Evolutionary conservation across 768 basidiomycete genomes (phyloP), one percentile per base, ranked within the genome.

Genomic region (Suillus hirtellus): DNA sequence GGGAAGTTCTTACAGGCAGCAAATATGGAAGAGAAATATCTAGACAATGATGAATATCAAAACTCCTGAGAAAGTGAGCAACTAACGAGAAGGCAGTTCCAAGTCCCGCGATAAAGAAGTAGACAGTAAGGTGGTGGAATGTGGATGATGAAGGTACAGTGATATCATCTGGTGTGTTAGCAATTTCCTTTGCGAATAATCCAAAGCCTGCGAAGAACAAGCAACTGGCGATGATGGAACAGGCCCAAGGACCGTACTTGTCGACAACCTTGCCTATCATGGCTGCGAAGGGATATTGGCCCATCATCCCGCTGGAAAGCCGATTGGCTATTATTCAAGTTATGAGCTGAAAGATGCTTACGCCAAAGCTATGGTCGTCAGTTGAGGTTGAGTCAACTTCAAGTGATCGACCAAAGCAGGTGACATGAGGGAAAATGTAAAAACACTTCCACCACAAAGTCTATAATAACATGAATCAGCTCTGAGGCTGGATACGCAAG

Each of bases 311-410:
- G n/a, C 92, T 93, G 59, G 42, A 44, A 53, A 59, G 37, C 38
- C 10, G 31, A 59, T 68, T 44, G 67, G 63, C 27, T 6, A 46
- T 14, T 3, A 42, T 42, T 27, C 10, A 31, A 31, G 31, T 58
- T 43, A 37, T 62, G 44, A 62, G 17, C 46, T 19, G 27, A 12
- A 44, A 27, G 11, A 38, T 31, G 34, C 88, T 77, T 75, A 93
- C 92, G 87, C 89, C 24, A 93, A 79, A 15, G 84, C 86, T 60
- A 94, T 88, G 3, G 89, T 89, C 17, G 90, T 92, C 63, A 93
- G 74, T 67, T 94, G 92, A 7, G 89, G 85, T 70, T 93, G 92
- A 12, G 83, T 83, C 60, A 93, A 78, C 70, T 86, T 86, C 68
- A 86, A 77, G 67, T 82, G 82, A 21, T 79, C 71, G 4, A 83